These are phyloP conservation scores for Epichloe bromicola DNA, from an alignment of 2,329 filamentous ascomycete genomes.

Conservation along the genomic window DNA sequence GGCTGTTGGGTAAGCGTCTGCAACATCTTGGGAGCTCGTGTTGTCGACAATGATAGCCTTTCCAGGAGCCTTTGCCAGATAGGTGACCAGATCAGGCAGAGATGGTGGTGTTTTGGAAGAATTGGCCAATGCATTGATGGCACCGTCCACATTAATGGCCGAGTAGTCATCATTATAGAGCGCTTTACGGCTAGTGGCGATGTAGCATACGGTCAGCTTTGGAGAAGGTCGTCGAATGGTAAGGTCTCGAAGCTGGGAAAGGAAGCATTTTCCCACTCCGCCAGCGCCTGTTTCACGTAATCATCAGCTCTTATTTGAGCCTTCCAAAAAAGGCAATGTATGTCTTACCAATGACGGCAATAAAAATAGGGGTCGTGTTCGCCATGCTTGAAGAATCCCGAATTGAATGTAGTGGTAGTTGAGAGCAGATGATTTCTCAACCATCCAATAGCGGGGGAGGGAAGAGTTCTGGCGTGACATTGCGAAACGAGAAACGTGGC, in stretches of 20 bases:
- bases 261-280: slow-evolving; percentile 85
- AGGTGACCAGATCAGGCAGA: slow-evolving; percentile 59
- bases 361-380: slow-evolving; percentile 32
- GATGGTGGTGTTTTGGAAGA: slow-evolving; percentile 53
- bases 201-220: slow-evolving; percentile 67
- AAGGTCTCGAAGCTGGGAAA: slow-evolving; percentile 63
- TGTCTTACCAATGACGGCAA: slow-evolving; percentile 38
- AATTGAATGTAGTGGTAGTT: slow-evolving; percentile 5
- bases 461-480: background rate
- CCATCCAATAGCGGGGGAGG: slow-evolving; percentile 24
- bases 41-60: slow-evolving; percentile 86
- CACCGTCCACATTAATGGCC: slow-evolving; percentile 47
- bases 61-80: slow-evolving; percentile 63
- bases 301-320: slow-evolving; percentile 6
- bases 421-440: slow-evolving; percentile 14
- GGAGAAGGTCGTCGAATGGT: slow-evolving; percentile 52
- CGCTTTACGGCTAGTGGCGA: slow-evolving; percentile 74
- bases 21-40: slow-evolving; percentile 80
- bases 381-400: slow-evolving; percentile 23
- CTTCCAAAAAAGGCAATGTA: background rate
- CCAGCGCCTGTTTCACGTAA: slow-evolving; percentile 55
- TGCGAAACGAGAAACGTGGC: slow-evolving; percentile 5
- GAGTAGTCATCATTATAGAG: slow-evolving; percentile 64
- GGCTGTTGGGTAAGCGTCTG: slow-evolving; percentile 69
- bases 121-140: slow-evolving; percentile 48